A percentile compares a stretch with the other conserved stretches of the same genome.
phyloP scores from a whole-genome alignment of 805 yeast species.

The Candida nitratophila region DNA sequence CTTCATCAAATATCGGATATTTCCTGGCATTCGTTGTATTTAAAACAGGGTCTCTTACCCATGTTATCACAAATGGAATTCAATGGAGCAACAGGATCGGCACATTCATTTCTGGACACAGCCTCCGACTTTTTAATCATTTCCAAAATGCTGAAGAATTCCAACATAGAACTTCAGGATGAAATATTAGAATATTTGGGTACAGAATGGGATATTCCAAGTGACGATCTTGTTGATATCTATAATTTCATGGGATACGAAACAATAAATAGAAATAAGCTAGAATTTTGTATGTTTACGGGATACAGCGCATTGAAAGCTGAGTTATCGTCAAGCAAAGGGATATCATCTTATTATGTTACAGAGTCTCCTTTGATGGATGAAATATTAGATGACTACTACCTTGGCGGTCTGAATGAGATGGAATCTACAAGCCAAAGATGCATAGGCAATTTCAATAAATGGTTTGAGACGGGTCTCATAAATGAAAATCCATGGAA shows the following conservation, averaged over 20 bases:
- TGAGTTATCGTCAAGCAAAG: slow-evolving; percentile 25
- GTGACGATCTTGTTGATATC: slow-evolving; percentile 34
- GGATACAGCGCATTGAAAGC: slow-evolving; percentile 46
- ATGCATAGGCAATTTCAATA: slow-evolving; percentile 31
- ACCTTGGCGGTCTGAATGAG: slow-evolving; percentile 47
- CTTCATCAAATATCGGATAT: slow-evolving; percentile 61
- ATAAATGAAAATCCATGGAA: slow-evolving; percentile 23
- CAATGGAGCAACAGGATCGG: slow-evolving; percentile 37
- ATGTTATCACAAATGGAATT: slow-evolving; percentile 48
- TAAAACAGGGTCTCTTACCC: slow-evolving; percentile 47
- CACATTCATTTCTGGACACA: slow-evolving; percentile 51
- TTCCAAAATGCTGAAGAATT: slow-evolving; percentile 27
- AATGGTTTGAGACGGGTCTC: slow-evolving; percentile 31
- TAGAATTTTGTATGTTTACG: slow-evolving; percentile 44
- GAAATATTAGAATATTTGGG: slow-evolving; percentile 17
- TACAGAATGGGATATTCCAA: slow-evolving; percentile 36
- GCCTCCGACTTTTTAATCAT: slow-evolving; percentile 57
- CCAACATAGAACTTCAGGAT: slow-evolving; percentile 5
- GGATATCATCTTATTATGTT: slow-evolving; percentile 5
- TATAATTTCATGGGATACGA: slow-evolving; percentile 29
- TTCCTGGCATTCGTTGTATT: slow-evolving; percentile 58
- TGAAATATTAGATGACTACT: slow-evolving; percentile 38
- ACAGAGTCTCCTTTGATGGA: slow-evolving; percentile 37
- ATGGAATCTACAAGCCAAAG: slow-evolving; percentile 30
- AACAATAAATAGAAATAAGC: slow-evolving; percentile 22